These are phyloP conservation scores for Tulasnella sp. DNA, from an alignment of 768 basidiomycete species.

Conservation along the genomic window DNA sequence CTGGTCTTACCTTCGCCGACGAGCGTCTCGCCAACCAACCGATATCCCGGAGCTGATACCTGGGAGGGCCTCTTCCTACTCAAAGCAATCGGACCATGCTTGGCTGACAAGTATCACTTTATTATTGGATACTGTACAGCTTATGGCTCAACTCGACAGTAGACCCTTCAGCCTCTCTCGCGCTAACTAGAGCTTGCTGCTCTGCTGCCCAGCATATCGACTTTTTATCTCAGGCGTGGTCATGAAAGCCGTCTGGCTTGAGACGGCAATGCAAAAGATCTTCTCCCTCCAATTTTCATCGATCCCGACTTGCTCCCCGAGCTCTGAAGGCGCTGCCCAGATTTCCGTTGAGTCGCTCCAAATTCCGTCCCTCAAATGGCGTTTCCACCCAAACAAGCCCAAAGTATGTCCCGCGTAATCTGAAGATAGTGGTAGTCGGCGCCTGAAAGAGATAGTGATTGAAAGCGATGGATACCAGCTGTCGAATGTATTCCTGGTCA, in stretches of 20 bases:
- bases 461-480: slow-evolving; percentile 5
- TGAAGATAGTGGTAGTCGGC: neutral
- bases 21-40: neutral
- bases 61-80: neutral
- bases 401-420: neutral
- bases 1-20: neutral
- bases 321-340: neutral
- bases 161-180: too few relatives aligned
- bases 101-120: too few relatives aligned
- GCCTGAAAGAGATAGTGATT: neutral
- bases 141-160: too few relatives aligned
- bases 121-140: too few relatives aligned
- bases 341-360: neutral
- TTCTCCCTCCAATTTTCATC: slow-evolving; percentile 9
- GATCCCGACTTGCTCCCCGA: neutral
- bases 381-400: neutral
- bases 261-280: neutral
- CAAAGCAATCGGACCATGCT: neutral
- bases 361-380: neutral
- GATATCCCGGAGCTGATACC: too few relatives aligned
- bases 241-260: neutral
- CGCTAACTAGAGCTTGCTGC: neutral
- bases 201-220: neutral
- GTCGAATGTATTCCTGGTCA: neutral
- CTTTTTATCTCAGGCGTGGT: neutral